Conservation (phyloP, 495 filamentous ascomycete species). For the Penicilliopsis zonata region DNA sequence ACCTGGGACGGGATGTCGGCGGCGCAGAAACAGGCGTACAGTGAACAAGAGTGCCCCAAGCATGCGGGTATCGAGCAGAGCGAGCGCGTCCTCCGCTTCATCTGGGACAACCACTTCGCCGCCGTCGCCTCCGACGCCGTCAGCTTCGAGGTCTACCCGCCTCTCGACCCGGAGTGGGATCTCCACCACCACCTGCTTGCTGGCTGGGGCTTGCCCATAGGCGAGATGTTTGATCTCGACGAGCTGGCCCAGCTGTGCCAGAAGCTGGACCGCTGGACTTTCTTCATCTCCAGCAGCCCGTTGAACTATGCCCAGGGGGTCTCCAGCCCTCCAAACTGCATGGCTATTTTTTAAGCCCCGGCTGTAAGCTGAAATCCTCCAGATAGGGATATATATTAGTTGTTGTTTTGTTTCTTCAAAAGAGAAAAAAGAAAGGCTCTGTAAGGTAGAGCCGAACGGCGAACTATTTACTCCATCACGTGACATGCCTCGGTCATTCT, state of each 20-base stretch:
- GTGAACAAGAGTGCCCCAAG: slow-evolving; percentile 30
- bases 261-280: slow-evolving; percentile 50
- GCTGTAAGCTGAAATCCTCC: not conserved
- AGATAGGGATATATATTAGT: not conserved
- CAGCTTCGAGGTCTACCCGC: slow-evolving; percentile 54
- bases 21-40: slow-evolving; percentile 22
- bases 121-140: slow-evolving; percentile 53
- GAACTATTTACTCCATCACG: too few species aligned
- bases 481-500: too few species aligned
- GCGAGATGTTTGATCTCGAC: slow-evolving; percentile 55
- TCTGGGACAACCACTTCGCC: slow-evolving; percentile 61
- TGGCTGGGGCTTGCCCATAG: slow-evolving; percentile 55
- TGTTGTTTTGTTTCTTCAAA: not conserved
- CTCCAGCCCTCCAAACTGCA: slow-evolving; percentile 35
- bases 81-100: slow-evolving; percentile 50
- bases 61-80: slow-evolving; percentile 53
- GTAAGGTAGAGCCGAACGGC: too few species aligned
- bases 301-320: slow-evolving; percentile 39
- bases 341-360: slow-evolving; percentile 28
- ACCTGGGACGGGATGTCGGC: slow-evolving; percentile 31
- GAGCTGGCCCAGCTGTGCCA: slow-evolving; percentile 38
- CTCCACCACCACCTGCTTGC: slow-evolving; percentile 57
- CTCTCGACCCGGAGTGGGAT: slow-evolving; percentile 34
- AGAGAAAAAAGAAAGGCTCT: not conserved
- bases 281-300: slow-evolving; percentile 57